Percentiles rank a stretch among this genome's conserved stretches.
Conservation (phyloP, 2,329 filamentous ascomycete species). For the Hypocreales sp. region DNA sequence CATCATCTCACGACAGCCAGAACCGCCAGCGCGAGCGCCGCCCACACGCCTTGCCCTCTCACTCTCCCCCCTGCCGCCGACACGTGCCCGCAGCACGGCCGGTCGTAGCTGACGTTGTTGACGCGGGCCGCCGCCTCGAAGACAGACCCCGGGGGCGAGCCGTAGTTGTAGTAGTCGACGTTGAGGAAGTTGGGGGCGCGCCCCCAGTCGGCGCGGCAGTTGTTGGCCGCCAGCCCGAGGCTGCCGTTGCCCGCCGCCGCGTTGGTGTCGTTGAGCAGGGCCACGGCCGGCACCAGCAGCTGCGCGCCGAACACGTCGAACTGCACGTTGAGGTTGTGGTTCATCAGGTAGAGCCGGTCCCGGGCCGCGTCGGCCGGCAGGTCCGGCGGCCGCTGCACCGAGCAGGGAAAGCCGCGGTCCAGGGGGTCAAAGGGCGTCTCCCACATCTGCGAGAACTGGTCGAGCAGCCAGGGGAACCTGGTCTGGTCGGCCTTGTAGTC, state of each 20-base stretch:
- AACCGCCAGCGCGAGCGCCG: too few species aligned
- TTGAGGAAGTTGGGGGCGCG: slow-evolving; percentile 64
- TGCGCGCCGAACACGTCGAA: slow-evolving; percentile 48
- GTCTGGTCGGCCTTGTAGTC: slow-evolving; percentile 75
- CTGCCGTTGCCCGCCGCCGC: slow-evolving; percentile 47
- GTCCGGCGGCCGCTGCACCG: slow-evolving; percentile 57
- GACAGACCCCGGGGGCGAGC: slow-evolving; percentile 50
- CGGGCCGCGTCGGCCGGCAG: slow-evolving; percentile 37
- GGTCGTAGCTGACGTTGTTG: slow-evolving; percentile 58
- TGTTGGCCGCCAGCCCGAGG: slow-evolving; percentile 46
- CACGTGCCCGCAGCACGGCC: slow-evolving; percentile 36
- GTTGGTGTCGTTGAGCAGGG: slow-evolving; percentile 58
- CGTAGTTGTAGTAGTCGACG: slow-evolving; percentile 73
- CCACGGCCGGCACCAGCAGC: slow-evolving; percentile 57
- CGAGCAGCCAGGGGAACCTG: slow-evolving; percentile 67
- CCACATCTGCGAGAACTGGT: slow-evolving; percentile 81
- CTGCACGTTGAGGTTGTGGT: slow-evolving; percentile 81
- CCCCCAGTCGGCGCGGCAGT: slow-evolving; percentile 47
- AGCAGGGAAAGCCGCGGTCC: slow-evolving; percentile 57
- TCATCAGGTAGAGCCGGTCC: slow-evolving; percentile 63
- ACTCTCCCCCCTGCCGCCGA: slow-evolving; percentile 17
- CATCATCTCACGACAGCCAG: too few species aligned
- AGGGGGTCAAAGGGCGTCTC: slow-evolving; percentile 73
- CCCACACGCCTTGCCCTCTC: too few species aligned
- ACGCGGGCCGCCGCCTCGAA: slow-evolving; percentile 56